Evolutionary conservation across 2,329 filamentous ascomycete genomes (phyloP).

Genomic region (Diplodia seriata): DNA sequence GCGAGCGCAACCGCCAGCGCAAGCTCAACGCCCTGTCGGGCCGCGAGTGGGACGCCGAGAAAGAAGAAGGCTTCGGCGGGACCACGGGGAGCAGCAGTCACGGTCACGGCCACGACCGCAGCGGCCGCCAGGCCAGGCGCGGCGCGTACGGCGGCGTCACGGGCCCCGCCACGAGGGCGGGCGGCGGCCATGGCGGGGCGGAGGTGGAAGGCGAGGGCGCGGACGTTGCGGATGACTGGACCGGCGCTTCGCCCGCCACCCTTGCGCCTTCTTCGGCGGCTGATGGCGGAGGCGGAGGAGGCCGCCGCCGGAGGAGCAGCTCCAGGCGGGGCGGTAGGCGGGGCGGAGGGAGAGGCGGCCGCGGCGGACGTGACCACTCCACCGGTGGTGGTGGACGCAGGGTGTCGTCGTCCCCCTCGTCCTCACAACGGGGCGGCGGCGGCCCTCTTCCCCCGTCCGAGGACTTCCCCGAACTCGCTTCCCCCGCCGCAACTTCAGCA

Average conservation of each 20-base stretch:
- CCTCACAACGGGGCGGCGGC: slow-evolving; percentile 33
- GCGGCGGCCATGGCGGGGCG: slow-evolving; percentile 37
- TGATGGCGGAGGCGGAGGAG: slow-evolving; percentile 37
- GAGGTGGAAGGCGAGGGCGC: slow-evolving; percentile 37
- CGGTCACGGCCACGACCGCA: slow-evolving; percentile 41
- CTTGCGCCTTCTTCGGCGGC: background rate
- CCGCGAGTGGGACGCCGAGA: slow-evolving; percentile 68
- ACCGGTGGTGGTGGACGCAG: slow-evolving; percentile 23
- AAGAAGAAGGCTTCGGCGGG: slow-evolving; percentile 62
- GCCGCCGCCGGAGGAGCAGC: slow-evolving; percentile 40
- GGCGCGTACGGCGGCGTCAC: slow-evolving; percentile 61
- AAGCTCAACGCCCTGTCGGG: slow-evolving; percentile 66
- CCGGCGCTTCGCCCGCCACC: slow-evolving; percentile 42
- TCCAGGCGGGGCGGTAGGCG: background rate
- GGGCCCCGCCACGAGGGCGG: slow-evolving; percentile 36
- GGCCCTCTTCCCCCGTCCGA: slow-evolving; percentile 46
- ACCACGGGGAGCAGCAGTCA: slow-evolving; percentile 37
- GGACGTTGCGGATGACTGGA: background rate
- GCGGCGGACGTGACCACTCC: slow-evolving; percentile 32
- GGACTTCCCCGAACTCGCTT: slow-evolving; percentile 55
- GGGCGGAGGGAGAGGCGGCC: slow-evolving; percentile 39
- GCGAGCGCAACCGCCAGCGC: slow-evolving; percentile 65
- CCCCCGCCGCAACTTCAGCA: too few relatives aligned
- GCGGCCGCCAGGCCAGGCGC: slow-evolving; percentile 53
- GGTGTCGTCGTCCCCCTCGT: slow-evolving; percentile 36